phyloP scores from a whole-genome alignment of 2,329 filamentous ascomycete genomes.

The Trichophyton equinum region DNA sequence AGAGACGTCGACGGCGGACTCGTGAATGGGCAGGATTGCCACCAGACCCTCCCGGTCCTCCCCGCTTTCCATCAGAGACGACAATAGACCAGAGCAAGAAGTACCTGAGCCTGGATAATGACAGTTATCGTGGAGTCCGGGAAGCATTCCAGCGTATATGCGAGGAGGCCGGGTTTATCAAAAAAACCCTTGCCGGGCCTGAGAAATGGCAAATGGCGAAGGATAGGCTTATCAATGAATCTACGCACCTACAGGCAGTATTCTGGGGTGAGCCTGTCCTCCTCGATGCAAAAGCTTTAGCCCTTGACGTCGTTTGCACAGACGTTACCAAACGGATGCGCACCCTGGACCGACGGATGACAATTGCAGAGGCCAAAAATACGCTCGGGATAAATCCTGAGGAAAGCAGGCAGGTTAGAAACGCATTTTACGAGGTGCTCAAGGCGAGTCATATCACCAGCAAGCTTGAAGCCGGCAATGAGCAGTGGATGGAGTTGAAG shows the following conservation, averaged over 20 bases:
- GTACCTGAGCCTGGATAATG: slow-evolving; percentile 52
- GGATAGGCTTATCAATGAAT: slow-evolving; percentile 51
- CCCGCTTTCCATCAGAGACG: slow-evolving; percentile 69
- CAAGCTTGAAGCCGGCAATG: slow-evolving; percentile 58
- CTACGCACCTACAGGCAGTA: slow-evolving; percentile 48
- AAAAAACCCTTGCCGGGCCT: slow-evolving; percentile 63
- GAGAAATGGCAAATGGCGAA: slow-evolving; percentile 64
- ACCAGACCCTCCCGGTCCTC: slow-evolving; percentile 54
- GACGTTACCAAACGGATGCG: slow-evolving; percentile 74
- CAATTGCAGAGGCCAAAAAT: slow-evolving; percentile 62
- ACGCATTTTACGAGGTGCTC: slow-evolving; percentile 54
- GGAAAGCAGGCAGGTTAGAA: slow-evolving; percentile 52
- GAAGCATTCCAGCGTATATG: slow-evolving; percentile 60
- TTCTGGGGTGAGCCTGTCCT: slow-evolving; percentile 49
- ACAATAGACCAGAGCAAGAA: slow-evolving; percentile 67
- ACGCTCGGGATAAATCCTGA: slow-evolving; percentile 56
- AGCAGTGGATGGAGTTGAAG: slow-evolving; percentile 61
- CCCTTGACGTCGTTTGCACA: slow-evolving; percentile 65
- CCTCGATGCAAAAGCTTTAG: slow-evolving; percentile 51
- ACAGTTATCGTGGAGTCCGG: slow-evolving; percentile 52
- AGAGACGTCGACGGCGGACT: slow-evolving; percentile 56
- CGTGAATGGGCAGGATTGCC: slow-evolving; percentile 56
- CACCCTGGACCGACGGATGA: slow-evolving; percentile 52
- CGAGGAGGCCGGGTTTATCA: slow-evolving; percentile 51
- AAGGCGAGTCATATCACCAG: slow-evolving; percentile 55